Conservation (phyloP, 768 basidiomycete species). For the Tephrocybe sp. region DNA sequence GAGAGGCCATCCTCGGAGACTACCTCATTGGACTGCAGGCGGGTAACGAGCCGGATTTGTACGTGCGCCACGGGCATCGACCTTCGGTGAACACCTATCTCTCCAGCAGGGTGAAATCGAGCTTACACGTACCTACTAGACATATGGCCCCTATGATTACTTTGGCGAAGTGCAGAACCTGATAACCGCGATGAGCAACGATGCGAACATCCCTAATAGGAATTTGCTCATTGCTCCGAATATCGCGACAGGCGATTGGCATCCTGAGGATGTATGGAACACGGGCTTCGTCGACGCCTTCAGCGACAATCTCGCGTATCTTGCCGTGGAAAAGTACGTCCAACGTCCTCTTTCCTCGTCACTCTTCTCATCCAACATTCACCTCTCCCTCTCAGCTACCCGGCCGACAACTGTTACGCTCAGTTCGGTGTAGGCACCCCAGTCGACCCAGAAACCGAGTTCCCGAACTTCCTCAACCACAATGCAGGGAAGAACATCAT, state of each 20-base stretch:
- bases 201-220: constrained; percentile 33
- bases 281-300: constrained; percentile 52
- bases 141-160: constrained; percentile 48
- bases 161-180: constrained; percentile 43
- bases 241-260: constrained; percentile 52
- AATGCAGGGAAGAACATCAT: constrained; percentile 50
- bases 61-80: neutral
- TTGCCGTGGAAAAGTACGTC: constrained; percentile 61
- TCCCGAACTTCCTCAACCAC: constrained; percentile 67
- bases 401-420: constrained; percentile 60
- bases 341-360: constrained; percentile 11
- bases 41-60: constrained; percentile 56
- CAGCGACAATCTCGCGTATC: constrained; percentile 34
- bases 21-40: constrained; percentile 66
- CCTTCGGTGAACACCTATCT: neutral
- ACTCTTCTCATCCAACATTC: no score
- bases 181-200: constrained; percentile 41
- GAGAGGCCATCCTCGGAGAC: constrained; percentile 63
- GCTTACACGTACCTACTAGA: neutral
- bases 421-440: constrained; percentile 42
- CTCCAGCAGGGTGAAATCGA: neutral
- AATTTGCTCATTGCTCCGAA: constrained; percentile 61
- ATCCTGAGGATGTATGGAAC: constrained; percentile 50
- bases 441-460: constrained; percentile 44
- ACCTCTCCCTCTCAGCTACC: constrained; percentile 45